Base-by-base conservation (phyloP, 1,284 basidiomycete species). In the Cystobasidiaceae sp. region DNA sequence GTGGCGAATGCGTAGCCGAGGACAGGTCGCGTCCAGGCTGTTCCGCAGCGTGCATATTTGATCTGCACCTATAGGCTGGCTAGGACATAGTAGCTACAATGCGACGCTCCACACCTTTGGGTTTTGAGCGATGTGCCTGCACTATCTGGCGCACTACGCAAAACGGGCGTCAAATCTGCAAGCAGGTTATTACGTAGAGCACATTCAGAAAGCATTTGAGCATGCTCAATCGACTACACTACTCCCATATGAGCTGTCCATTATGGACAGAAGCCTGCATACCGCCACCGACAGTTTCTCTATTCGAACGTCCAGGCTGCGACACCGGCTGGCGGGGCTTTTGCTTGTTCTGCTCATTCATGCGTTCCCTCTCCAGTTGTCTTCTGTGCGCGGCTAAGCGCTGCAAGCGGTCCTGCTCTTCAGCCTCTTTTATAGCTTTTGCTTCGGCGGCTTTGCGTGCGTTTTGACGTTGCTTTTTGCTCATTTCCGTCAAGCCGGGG, bases 401-500 rank as follows among this genome's bases (percentile, higher is more conserved):
- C 17, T 72, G 71, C 0, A 72, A 66, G 25, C 72, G 68, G 17
- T 72, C 39, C 21, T 68, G 45, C 13, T 74, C 73, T 0, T 68
- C 72, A 13, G 68, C 69, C 23, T 73, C 72, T 57, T 70, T 74
- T 7, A 70, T 70, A 1, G 63, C 62, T 37, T 72, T 73, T 54
- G 69, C 70, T 11, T 72, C 72, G n/a, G 67, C 66, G 2, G 69
- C 48, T 41, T 71, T 70, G 55, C 70, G 66, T 21, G 72, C 73
- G 56, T 74, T 74, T 37, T 68, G 68, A 2, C 73, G 65, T 62
- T 74, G 73, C 39, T 71, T 74, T 43, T 74, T 74, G 45, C 33
- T 58, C 25, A 37, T 17, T 32, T 64, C 61, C 13, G 61, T 23
- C 44, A 64, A 27, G 43, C 61, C 61, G n/a, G 61, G 61, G 2